Evolutionary conservation across 2,329 filamentous ascomycete genomes (phyloP).

Genomic region (Exophiala mesophila): DNA sequence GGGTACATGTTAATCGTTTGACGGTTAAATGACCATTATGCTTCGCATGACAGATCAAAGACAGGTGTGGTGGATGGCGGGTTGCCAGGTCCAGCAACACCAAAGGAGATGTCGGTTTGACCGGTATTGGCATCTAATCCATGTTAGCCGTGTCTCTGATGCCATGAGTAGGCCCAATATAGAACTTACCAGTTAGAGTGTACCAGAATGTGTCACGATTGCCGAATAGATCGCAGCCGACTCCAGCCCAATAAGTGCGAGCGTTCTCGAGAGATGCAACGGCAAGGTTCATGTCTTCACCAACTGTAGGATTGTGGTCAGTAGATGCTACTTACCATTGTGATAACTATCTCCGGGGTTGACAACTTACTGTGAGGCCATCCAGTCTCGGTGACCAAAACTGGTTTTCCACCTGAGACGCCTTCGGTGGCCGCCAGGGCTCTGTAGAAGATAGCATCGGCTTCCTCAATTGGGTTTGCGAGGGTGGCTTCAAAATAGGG

Average conservation of each 20-base stretch:
- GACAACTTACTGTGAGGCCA: conserved; percentile 59
- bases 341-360: no score
- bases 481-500: conserved; percentile 58
- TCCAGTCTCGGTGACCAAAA: conserved; percentile 62
- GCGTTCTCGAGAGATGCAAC: conserved; percentile 54
- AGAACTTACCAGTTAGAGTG: conserved; percentile 27
- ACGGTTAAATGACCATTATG: no score
- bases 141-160: background rate
- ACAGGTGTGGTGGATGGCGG: conserved; percentile 32
- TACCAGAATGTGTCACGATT: conserved; percentile 39
- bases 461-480: conserved; percentile 44
- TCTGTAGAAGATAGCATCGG: conserved; percentile 49
- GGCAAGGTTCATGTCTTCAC: conserved; percentile 44
- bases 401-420: conserved; percentile 48
- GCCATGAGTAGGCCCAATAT: background rate
- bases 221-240: conserved; percentile 52
- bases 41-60: conserved; percentile 34
- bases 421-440: conserved; percentile 32
- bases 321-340: background rate
- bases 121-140: conserved; percentile 22
- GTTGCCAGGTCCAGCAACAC: conserved; percentile 30
- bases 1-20: no score
- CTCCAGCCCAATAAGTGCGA: conserved; percentile 57
- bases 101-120: conserved; percentile 28
- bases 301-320: conserved; percentile 35